Evolutionary conservation across 2,329 filamentous ascomycete species (phyloP), one percentile per base, ranked within the genome.

Genomic region (Daldinia sp.): DNA sequence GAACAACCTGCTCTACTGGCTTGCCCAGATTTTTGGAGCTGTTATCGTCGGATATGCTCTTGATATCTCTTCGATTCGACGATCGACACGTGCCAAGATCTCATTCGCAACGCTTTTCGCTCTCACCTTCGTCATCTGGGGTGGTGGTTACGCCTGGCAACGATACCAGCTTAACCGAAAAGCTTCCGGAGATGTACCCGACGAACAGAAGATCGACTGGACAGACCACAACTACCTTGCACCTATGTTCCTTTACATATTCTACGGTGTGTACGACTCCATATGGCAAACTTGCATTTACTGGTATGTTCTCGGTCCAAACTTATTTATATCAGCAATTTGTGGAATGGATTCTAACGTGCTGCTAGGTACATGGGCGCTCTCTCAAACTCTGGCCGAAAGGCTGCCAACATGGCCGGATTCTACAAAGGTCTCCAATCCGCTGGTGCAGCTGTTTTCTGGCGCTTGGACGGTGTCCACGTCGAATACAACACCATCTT

Each of bases 251-350:
- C 79, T 93, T 57, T 93, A 91, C 80, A 90, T 76, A 43, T 76
- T 76, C 63, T 74, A 76, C 64, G 74, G 74, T 34, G 72, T 76
- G 37, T 75, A 73, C 68, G 94, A 97, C 75, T 92, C 94, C 41
- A 86, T 89, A 56, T 97, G 93, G 90, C 94, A 98, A 81, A 94
- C 93, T 0, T 88, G 83, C 72, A 89, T 94, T 50, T 97, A 98
- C 83, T 97, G 94, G 94, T 93, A 87, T 74, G 93, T 90, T 81
- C 83, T 82, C 34, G 79, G 77, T 90, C 8, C 11, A 3, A 19
- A 13, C 3, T 86, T 85, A 63, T 89, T 90, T 78, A 89, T 89
- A 72, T 81, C 83, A 58, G 83, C 11, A 29, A 23, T 34, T 17
- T 21, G 87, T 71, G 88, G 87, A n/a, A n/a, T n/a, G 72, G 80